Evolutionary conservation across 495 filamentous ascomycete genomes (phyloP), one percentile per base, ranked within the genome.

Genomic region (Aspergillus sclerotioniger): DNA sequence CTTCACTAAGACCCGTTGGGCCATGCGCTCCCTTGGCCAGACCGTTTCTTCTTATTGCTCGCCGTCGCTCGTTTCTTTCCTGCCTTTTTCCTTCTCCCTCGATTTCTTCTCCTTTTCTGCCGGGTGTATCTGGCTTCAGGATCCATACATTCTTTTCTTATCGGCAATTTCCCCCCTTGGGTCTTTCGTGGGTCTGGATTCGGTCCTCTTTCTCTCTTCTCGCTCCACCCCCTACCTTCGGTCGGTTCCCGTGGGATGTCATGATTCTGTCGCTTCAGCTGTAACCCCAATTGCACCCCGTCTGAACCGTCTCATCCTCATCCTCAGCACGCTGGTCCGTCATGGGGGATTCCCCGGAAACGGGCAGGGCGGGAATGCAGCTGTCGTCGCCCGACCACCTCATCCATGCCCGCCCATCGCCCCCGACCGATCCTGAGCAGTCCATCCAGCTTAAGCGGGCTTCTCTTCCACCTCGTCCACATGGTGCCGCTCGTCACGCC

Each of bases 401-500:
- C 53, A 32, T 8, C 46, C 47, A 39, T 57, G 64, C 48, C 44
- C 49, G 8, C 28, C 32, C 39, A 9, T 8, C 9, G 51, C 25
- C 46, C 28, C 31, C 31, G 21, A 21, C 17, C 17, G 49, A 7
- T 33, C 28, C 13, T 25, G 47, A 47, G 20, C 54, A 1, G 15
- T 28, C 50, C 54, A 51, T 51, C 10, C 65, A 63, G 51, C 70
- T 64, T 52, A 82, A 80, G 49, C 78, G 77, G 35, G 80, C 82
- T 16, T 73, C 80, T 51, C 78, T 86, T 21, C 72, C 76, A 73
- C 78, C 61, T 65, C 80, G 60, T 81, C 83, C 74, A 28, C 60
- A 71, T 29, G 73, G 78, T 17, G 75, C 80, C 15, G 84, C 87
- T 15, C 81, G 85, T 53, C 82, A 83, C 69, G 76, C 83, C 48